Evolutionary conservation across 2,329 filamentous ascomycete genomes (phyloP).

Genomic region (Xylaria sp.): DNA sequence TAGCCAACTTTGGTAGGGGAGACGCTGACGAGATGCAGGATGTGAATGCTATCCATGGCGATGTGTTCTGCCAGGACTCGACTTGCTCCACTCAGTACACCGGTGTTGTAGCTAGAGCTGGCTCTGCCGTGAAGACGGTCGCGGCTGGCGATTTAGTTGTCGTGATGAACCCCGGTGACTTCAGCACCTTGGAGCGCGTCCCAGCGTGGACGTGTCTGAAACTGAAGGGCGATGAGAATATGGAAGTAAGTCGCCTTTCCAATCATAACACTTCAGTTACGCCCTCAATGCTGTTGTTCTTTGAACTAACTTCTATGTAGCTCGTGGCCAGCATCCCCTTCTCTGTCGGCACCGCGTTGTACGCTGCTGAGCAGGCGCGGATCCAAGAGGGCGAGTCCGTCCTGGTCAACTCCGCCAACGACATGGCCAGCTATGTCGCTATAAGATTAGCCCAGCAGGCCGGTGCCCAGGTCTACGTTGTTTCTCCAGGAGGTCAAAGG

Average conservation of each 20-base stretch:
- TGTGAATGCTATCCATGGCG: neutral
- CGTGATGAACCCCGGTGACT: slow-evolving; percentile 26
- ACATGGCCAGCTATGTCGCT: neutral
- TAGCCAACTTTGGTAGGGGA: neutral
- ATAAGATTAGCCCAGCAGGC: neutral
- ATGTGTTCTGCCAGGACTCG: neutral
- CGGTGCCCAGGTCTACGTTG: neutral
- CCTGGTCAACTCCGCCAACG: neutral
- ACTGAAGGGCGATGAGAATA: neutral
- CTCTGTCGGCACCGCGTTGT: neutral
- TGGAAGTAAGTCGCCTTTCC: neutral
- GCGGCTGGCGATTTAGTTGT: slow-evolving; percentile 32
- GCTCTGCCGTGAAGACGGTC: neutral
- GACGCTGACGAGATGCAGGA: neutral
- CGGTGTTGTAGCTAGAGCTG: neutral
- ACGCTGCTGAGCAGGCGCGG: neutral
- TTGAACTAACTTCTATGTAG: neutral
- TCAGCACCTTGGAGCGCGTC: slow-evolving; percentile 31
- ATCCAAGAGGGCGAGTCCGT: neutral
- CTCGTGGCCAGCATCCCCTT: neutral
- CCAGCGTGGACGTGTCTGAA: neutral
- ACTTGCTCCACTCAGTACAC: neutral
- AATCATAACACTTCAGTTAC: neutral
- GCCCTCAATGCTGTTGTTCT: neutral
- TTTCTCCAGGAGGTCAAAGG: neutral